Evolutionary conservation across 345 rosid species (phyloP).

Genomic region (Geranium brycei): DNA sequence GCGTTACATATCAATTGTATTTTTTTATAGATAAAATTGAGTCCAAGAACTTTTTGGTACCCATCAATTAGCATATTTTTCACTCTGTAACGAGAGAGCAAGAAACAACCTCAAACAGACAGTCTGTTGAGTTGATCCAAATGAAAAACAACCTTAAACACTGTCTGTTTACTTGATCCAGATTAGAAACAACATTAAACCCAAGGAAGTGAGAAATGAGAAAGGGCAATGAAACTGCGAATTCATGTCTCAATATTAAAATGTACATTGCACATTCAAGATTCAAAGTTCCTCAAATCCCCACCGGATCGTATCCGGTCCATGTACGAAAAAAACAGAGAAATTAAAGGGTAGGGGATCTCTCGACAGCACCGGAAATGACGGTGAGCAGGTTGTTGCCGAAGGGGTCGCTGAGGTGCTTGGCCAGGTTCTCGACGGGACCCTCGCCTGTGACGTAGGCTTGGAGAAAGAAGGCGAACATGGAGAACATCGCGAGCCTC

Average conservation of each 20-base stretch:
- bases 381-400: slow-evolving; percentile 97
- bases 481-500: slow-evolving; percentile 87
- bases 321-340: background rate
- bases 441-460: slow-evolving; percentile 96
- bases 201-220: too few species aligned
- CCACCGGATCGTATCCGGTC: slow-evolving; percentile 6
- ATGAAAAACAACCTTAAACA: too few species aligned
- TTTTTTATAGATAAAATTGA: too few species aligned
- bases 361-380: slow-evolving; percentile 56
- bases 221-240: background rate
- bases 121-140: too few species aligned
- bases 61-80: too few species aligned
- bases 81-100: too few species aligned
- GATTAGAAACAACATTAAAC: too few species aligned
- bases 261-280: background rate
- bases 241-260: background rate
- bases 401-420: slow-evolving; percentile 93
- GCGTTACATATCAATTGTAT: too few species aligned
- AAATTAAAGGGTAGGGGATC: slow-evolving; percentile 70
- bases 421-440: slow-evolving; percentile 81
- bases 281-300: slow-evolving; percentile 14
- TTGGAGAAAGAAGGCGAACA: slow-evolving; percentile 78
- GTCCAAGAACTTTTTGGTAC: too few species aligned
- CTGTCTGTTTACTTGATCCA: too few species aligned
- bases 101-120: too few species aligned